Conservation (phyloP, 2,329 filamentous ascomycete genomes). For the Ceratocystis papillata region DNA sequence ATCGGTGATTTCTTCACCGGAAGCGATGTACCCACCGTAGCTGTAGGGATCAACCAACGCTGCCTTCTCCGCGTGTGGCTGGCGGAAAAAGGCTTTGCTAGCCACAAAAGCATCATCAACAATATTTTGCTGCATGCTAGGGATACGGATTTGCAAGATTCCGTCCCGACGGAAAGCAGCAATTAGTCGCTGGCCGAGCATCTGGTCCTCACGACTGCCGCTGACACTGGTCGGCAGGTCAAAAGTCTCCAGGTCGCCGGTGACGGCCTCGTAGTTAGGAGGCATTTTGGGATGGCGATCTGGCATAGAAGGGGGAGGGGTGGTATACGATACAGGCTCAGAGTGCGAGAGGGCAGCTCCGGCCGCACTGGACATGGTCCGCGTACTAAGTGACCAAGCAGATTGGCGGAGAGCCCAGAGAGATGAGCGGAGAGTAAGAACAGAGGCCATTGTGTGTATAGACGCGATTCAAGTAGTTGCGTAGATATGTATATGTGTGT, state of each 20-base stretch:
- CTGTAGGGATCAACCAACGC: conserved; percentile 37
- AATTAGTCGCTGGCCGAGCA: conserved; percentile 35
- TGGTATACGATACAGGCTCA: not conserved
- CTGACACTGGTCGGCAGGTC: conserved; percentile 33
- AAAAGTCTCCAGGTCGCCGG: conserved; percentile 34
- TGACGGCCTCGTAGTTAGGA: conserved; percentile 12
- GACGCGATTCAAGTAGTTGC: too few relatives aligned
- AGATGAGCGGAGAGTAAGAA: conserved; percentile 1
- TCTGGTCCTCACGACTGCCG: conserved; percentile 30
- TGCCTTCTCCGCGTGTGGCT: conserved; percentile 33
- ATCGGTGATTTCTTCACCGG: conserved; percentile 39
- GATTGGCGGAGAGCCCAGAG: conserved; percentile 1
- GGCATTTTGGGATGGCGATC: conserved; percentile 20
- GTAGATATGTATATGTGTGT: not conserved
- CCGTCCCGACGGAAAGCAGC: conserved; percentile 37
- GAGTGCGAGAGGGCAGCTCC: not conserved
- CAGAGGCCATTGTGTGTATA: conserved; percentile 4
- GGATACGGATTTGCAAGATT: conserved; percentile 39
- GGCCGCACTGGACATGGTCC: conserved; percentile 13
- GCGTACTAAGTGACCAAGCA: conserved; percentile 1
- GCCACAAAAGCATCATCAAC: conserved; percentile 33
- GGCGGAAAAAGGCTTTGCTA: conserved; percentile 35
- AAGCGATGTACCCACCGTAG: conserved; percentile 41
- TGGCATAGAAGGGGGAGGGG: not conserved
- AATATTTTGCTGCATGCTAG: conserved; percentile 30